phyloP scores from a whole-genome alignment of 2,329 filamentous ascomycete species.

The Rutstroemia sp. region DNA sequence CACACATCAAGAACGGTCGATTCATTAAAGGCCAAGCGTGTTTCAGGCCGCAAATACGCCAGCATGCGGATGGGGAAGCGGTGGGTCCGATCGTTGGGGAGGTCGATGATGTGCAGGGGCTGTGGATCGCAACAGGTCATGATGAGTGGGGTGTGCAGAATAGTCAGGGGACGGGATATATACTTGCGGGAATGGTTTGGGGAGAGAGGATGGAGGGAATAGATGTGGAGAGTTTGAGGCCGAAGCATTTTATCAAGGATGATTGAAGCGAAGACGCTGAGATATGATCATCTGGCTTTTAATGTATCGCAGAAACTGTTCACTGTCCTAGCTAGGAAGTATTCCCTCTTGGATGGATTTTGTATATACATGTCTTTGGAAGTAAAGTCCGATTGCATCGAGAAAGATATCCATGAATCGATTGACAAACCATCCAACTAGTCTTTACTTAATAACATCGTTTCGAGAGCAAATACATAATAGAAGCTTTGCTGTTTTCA shows the following conservation, averaged over 20 bases:
- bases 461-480: too few relatives aligned
- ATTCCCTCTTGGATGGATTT: too few relatives aligned
- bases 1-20: neutral
- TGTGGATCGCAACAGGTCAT: neutral
- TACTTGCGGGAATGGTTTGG: slow-evolving; percentile 1
- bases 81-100: neutral
- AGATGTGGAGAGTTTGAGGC: neutral
- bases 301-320: too few relatives aligned
- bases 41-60: neutral
- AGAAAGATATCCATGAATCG: too few relatives aligned
- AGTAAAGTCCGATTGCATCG: too few relatives aligned
- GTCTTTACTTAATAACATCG: too few relatives aligned
- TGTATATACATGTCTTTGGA: too few relatives aligned
- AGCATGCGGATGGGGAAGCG: neutral
- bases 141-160: neutral
- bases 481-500: too few relatives aligned
- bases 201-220: neutral
- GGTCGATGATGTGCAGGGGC: neutral
- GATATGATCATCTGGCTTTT: too few relatives aligned
- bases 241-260: neutral
- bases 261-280: too few relatives aligned
- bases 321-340: too few relatives aligned
- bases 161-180: neutral
- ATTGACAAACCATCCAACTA: too few relatives aligned
- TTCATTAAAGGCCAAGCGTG: slow-evolving; percentile 1